These are phyloP conservation scores for Gentiana straminea DNA, from an alignment of 257 asterid genomes.

Conservation along the genomic window DNA sequence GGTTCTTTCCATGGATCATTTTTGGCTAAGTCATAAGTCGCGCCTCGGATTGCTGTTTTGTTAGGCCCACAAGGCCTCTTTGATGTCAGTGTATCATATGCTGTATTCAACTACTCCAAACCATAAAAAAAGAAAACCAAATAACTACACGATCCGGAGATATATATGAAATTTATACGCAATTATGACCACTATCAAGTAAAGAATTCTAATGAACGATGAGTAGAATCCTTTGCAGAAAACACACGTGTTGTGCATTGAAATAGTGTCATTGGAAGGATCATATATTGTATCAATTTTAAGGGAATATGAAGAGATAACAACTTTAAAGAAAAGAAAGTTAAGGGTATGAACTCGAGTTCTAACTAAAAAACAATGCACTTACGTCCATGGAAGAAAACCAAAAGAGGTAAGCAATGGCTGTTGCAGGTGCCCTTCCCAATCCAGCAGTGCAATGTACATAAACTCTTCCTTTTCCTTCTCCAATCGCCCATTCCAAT, in stretches of 20 bases:
- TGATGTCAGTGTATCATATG: conserved; percentile 52
- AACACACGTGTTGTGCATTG: too few species aligned
- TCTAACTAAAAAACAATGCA: not conserved
- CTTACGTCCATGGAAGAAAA: conserved; percentile 68
- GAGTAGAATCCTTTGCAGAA: not conserved
- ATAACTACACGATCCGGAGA: not conserved
- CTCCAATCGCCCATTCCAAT: conserved; percentile 63
- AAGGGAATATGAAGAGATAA: too few species aligned
- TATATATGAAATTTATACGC: too few species aligned
- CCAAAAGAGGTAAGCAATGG: conserved; percentile 95
- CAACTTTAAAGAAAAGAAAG: too few species aligned
- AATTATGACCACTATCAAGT: too few species aligned
- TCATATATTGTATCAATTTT: too few species aligned
- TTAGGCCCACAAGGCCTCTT: conserved; percentile 93
- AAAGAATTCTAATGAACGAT: too few species aligned
- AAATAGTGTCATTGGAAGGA: too few species aligned
- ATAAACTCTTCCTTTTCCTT: conserved; percentile 72
- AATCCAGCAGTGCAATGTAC: conserved; percentile 96
- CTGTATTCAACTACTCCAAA: conserved; percentile 49
- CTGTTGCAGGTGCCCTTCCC: conserved; percentile 93
- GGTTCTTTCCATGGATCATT: conserved; percentile 72
- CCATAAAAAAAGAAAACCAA: conserved; percentile 3
- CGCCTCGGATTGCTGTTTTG: conserved; percentile 67
- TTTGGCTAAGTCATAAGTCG: conserved; percentile 83
- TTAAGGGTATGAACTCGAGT: not conserved